Percentiles rank a stretch among this genome's conserved stretches.
These are phyloP conservation scores for Oryza officinalis DNA, from an alignment of 176 grass and related monocot genomes.

Conservation along the genomic window DNA sequence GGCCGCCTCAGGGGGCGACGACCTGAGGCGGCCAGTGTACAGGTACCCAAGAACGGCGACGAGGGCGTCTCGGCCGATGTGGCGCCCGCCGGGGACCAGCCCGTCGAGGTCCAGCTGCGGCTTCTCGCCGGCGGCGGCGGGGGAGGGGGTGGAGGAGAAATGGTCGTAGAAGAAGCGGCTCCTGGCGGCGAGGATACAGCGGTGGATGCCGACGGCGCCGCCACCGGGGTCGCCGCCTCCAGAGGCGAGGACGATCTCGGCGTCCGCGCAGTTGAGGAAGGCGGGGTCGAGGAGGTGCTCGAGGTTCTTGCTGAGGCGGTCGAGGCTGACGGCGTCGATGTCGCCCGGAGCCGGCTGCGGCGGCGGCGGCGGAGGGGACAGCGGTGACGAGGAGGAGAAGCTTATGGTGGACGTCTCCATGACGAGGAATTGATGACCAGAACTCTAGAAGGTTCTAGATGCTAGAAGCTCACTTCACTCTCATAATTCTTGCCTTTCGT, in stretches of 20 bases:
- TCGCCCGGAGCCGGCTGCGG: slow-evolving; percentile 13
- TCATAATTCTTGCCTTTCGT: background rate
- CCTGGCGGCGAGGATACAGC: slow-evolving; percentile 74
- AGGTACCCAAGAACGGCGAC: slow-evolving; percentile 56
- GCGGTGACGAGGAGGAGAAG: slow-evolving; percentile 38
- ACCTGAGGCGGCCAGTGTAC: slow-evolving; percentile 60
- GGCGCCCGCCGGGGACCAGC: slow-evolving; percentile 45
- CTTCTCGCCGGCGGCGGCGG: slow-evolving; percentile 26
- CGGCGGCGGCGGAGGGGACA: slow-evolving; percentile 1
- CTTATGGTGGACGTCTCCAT: slow-evolving; percentile 51
- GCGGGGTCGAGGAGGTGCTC: slow-evolving; percentile 60
- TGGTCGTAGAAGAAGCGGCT: slow-evolving; percentile 63
- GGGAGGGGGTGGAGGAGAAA: slow-evolving; percentile 39
- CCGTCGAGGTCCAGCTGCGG: slow-evolving; percentile 40
- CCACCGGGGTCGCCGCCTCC: slow-evolving; percentile 29
- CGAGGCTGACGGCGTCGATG: slow-evolving; percentile 52
- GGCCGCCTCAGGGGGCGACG: slow-evolving; percentile 47
- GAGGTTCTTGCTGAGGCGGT: slow-evolving; percentile 71
- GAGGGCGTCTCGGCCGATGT: slow-evolving; percentile 65
- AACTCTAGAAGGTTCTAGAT: slow-evolving; percentile 14
- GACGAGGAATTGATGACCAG: background rate
- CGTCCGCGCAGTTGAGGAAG: slow-evolving; percentile 69
- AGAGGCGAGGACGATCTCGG: slow-evolving; percentile 52
- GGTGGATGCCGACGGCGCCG: slow-evolving; percentile 51
- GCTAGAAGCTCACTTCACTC: background rate